Evolutionary conservation across 176 grass and related monocot genomes (phyloP).

Genomic region (Tillandsia fasciculata): DNA sequence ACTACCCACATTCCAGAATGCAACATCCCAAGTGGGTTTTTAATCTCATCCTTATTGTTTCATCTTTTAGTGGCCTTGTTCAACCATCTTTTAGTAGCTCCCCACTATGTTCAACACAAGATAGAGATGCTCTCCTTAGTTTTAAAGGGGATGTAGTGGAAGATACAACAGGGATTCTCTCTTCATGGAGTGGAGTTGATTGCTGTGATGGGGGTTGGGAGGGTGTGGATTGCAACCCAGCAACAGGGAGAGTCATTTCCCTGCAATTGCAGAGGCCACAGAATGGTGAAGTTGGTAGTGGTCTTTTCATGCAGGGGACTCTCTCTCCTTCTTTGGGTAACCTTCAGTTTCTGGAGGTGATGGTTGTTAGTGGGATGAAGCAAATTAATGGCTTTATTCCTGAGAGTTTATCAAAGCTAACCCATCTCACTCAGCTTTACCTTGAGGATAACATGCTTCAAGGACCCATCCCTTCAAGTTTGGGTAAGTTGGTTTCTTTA

Average conservation of each 20-base stretch:
- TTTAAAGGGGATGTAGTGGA: slow-evolving; percentile 45
- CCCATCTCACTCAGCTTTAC: slow-evolving; percentile 55
- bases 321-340: slow-evolving; percentile 46
- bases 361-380: slow-evolving; percentile 53
- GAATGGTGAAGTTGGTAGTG: background rate
- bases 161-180: slow-evolving; percentile 61
- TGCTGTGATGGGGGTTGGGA: slow-evolving; percentile 64
- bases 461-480: slow-evolving; percentile 34
- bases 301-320: slow-evolving; percentile 39
- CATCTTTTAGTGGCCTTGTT: background rate
- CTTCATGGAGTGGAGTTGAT: slow-evolving; percentile 48
- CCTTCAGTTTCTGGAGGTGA: slow-evolving; percentile 43
- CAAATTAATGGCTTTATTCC: slow-evolving; percentile 40
- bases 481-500: slow-evolving; percentile 33
- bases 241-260: slow-evolving; percentile 41
- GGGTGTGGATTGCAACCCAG: slow-evolving; percentile 50
- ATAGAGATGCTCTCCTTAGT: slow-evolving; percentile 41
- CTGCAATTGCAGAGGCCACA: slow-evolving; percentile 46
- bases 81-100: background rate
- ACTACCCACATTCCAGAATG: background rate
- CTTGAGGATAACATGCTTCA: slow-evolving; percentile 58
- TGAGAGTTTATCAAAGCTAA: slow-evolving; percentile 35
- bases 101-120: slow-evolving; percentile 28
- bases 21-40: background rate
- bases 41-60: background rate